Percentiles rank a stretch among this genome's conserved stretches.
Conservation (phyloP, 495 filamentous ascomycete species). For the Penicillium waksmanii region DNA sequence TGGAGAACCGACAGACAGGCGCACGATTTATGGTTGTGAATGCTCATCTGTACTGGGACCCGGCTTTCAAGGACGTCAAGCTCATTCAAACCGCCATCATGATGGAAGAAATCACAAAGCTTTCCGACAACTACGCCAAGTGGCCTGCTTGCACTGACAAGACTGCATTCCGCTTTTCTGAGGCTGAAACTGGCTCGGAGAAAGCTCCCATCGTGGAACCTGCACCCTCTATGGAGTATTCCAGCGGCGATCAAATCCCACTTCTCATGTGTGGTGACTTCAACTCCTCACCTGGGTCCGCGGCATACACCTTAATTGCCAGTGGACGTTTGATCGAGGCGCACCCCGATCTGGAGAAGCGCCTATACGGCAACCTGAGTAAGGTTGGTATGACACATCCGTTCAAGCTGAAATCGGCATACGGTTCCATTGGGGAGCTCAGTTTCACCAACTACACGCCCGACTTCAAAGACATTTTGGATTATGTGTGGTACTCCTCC, state of each 20-base stretch:
- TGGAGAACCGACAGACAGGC: constrained; percentile 88
- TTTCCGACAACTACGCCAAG: constrained; percentile 80
- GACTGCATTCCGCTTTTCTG: constrained; percentile 66
- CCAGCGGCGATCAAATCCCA: constrained; percentile 82
- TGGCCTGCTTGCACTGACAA: constrained; percentile 80
- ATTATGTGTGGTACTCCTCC: constrained; percentile 96
- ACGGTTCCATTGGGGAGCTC: constrained; percentile 75
- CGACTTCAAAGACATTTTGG: constrained; percentile 84
- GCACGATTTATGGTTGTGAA: constrained; percentile 89
- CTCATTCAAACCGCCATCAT: constrained; percentile 91
- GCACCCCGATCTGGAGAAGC: constrained; percentile 75
- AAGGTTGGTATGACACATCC: constrained; percentile 89
- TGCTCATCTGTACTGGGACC: constrained; percentile 94
- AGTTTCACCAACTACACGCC: constrained; percentile 97
- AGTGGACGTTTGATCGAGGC: constrained; percentile 70
- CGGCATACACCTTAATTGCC: constrained; percentile 85
- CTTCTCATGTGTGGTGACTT: constrained; percentile 93
- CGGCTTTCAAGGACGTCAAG: constrained; percentile 88
- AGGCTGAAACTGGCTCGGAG: constrained; percentile 59
- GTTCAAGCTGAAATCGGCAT: constrained; percentile 89
- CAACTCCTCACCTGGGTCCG: constrained; percentile 83
- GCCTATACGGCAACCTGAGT: constrained; percentile 88
- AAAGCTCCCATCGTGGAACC: constrained; percentile 54
- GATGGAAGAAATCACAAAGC: constrained; percentile 83
- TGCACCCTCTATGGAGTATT: constrained; percentile 75